A percentile compares a stretch with the other conserved stretches of the same genome.
phyloP scores from a whole-genome alignment of 176 grass and related monocot genomes.

The Neostapfia colusana region DNA sequence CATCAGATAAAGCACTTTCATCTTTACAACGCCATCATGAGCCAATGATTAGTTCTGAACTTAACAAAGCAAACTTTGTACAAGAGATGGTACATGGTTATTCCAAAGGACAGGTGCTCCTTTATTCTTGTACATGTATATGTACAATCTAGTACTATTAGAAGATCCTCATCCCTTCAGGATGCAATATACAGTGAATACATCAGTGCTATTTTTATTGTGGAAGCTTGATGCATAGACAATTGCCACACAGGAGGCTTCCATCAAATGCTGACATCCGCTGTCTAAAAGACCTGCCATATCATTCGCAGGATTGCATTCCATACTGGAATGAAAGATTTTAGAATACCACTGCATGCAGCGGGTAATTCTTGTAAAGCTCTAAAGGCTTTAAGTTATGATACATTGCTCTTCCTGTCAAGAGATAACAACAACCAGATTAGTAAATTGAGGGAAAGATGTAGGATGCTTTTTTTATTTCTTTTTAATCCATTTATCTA shows the following conservation, averaged over 20 bases:
- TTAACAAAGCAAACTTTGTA: conserved; percentile 23
- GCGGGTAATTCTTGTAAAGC: conserved; percentile 12
- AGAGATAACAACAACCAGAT: conserved; percentile 20
- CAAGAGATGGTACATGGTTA: conserved; percentile 30
- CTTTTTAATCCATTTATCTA: background rate
- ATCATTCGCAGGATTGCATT: background rate
- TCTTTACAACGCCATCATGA: conserved; percentile 43
- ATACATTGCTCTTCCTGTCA: conserved; percentile 44
- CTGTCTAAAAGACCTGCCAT: background rate
- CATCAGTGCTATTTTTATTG: background rate
- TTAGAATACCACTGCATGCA: conserved; percentile 4
- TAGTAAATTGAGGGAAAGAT: background rate
- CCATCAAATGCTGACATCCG: conserved; percentile 8
- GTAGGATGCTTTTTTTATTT: background rate
- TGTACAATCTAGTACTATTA: conserved; percentile 6
- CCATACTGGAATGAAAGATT: background rate
- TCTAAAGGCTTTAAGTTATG: conserved; percentile 23
- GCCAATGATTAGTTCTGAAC: conserved; percentile 44
- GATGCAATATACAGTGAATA: conserved; percentile 6
- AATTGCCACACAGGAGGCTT: conserved; percentile 15
- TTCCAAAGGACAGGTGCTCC: conserved; percentile 31
- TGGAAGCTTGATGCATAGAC: conserved; percentile 1
- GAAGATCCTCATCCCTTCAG: background rate
- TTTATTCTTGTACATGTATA: conserved; percentile 43
- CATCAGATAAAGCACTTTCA: conserved; percentile 40